These are phyloP conservation scores for Ilyonectria destructans DNA, from an alignment of 2,329 filamentous ascomycete species.

Conservation along the genomic window DNA sequence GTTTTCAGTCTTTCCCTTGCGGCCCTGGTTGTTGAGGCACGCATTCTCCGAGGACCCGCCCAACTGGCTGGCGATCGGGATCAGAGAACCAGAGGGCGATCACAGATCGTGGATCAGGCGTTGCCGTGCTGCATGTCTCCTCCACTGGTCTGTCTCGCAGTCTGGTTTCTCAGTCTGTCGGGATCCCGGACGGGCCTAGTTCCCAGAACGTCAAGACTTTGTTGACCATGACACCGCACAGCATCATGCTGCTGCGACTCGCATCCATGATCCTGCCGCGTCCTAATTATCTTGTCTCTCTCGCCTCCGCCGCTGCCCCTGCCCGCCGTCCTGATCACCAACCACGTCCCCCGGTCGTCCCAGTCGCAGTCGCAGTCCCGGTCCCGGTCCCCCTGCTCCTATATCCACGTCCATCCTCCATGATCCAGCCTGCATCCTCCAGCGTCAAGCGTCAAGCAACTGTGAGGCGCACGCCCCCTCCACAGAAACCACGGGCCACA, in stretches of 20 bases:
- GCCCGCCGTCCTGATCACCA: slow-evolving; percentile 19
- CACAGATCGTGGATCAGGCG: slow-evolving; percentile 4
- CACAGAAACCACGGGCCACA: not conserved
- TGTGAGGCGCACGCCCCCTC: slow-evolving; percentile 37
- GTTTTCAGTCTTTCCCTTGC: slow-evolving; percentile 16
- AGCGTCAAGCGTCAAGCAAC: slow-evolving; percentile 8
- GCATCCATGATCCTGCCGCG: not conserved
- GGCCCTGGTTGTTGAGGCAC: not conserved
- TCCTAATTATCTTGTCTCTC: not conserved
- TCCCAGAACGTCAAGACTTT: not conserved
- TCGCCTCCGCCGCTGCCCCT: slow-evolving; percentile 14
- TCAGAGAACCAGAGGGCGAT: slow-evolving; percentile 2
- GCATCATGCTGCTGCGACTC: not conserved
- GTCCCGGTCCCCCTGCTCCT: slow-evolving; percentile 33
- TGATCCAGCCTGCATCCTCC: slow-evolving; percentile 13
- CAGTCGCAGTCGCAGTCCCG: not conserved
- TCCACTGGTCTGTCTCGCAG: slow-evolving; percentile 4
- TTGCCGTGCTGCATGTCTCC: not conserved
- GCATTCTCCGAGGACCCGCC: slow-evolving; percentile 6
- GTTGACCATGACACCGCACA: not conserved
- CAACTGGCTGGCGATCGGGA: slow-evolving; percentile 10
- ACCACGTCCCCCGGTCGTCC: slow-evolving; percentile 14
- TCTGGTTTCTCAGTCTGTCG: not conserved
- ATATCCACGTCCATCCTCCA: slow-evolving; percentile 13
- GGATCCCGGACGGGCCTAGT: not conserved